phyloP scores from a whole-genome alignment of 441 rosid genomes.

The Lagerstroemia fauriei region DNA sequence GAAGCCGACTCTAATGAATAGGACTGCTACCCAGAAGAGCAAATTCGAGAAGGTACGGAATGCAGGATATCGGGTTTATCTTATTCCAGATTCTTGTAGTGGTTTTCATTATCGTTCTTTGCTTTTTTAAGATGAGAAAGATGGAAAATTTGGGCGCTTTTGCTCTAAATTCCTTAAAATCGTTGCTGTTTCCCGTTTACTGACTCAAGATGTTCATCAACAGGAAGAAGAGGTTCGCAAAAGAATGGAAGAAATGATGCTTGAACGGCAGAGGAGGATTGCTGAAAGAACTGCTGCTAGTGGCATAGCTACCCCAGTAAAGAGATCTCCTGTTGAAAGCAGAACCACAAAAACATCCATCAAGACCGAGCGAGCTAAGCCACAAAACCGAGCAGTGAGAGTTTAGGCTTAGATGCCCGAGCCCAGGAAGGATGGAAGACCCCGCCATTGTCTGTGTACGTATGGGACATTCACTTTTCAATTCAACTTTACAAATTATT shows the following conservation, averaged over 20 bases:
- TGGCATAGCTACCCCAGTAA: constrained; percentile 38
- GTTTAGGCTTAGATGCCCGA: not conserved
- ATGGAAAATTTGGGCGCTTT: not conserved
- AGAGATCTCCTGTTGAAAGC: constrained; percentile 41
- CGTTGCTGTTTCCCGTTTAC: not conserved
- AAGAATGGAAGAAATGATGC: constrained; percentile 59
- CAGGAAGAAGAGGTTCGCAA: constrained; percentile 80
- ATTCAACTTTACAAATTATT: not conserved
- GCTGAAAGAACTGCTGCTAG: constrained; percentile 75
- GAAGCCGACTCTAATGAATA: constrained; percentile 51
- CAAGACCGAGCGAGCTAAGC: not conserved
- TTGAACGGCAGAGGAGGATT: constrained; percentile 76
- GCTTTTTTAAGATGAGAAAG: not conserved
- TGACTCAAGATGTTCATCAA: constrained; percentile 17
- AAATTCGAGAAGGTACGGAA: constrained; percentile 65
- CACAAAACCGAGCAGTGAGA: not conserved
- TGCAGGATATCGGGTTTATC: not conserved
- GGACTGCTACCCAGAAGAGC: constrained; percentile 66
- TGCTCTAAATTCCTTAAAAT: not conserved
- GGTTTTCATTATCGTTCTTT: not conserved
- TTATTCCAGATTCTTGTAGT: not conserved
- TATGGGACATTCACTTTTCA: not conserved
- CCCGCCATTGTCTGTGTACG: not conserved
- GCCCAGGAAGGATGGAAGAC: not conserved
- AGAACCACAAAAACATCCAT: constrained; percentile 29